phyloP scores from a whole-genome alignment of 2,329 filamentous ascomycete genomes.

The Colletotrichum cordylinicola region DNA sequence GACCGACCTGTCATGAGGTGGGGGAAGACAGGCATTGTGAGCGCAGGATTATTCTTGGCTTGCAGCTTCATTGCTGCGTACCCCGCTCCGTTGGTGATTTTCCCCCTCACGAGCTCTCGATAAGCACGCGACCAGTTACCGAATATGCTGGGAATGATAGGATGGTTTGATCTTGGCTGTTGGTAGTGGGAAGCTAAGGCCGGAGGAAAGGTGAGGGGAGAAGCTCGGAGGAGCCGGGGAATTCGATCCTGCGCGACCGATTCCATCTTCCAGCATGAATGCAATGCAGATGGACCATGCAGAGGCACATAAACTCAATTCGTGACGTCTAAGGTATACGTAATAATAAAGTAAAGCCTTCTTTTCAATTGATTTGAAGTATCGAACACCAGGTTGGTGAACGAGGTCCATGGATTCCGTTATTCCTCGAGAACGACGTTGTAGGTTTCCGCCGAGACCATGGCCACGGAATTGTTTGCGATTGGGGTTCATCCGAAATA shows the following conservation, averaged over 20 bases:
- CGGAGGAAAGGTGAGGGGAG: background rate
- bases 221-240: background rate
- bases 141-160: background rate
- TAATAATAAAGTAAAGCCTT: background rate
- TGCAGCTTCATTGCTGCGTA: slow-evolving; percentile 17
- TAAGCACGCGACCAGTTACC: slow-evolving; percentile 18
- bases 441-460: background rate
- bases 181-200: background rate
- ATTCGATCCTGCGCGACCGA: background rate
- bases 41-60: slow-evolving; percentile 10
- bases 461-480: background rate
- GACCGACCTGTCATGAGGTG: background rate
- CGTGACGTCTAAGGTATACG: background rate
- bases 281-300: background rate
- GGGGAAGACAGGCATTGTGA: slow-evolving; percentile 4
- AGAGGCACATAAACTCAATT: background rate
- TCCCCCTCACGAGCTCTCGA: background rate
- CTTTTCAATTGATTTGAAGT: background rate
- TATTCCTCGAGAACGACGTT: background rate
- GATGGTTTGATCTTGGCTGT: fast-evolving
- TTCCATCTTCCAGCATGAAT: background rate
- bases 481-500: background rate
- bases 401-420: background rate
- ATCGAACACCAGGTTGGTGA: background rate
- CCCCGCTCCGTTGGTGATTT: background rate